Evolutionary conservation across 768 basidiomycete genomes (phyloP), one percentile per base, ranked within the genome.

Genomic region (Trametes gibbosa): DNA sequence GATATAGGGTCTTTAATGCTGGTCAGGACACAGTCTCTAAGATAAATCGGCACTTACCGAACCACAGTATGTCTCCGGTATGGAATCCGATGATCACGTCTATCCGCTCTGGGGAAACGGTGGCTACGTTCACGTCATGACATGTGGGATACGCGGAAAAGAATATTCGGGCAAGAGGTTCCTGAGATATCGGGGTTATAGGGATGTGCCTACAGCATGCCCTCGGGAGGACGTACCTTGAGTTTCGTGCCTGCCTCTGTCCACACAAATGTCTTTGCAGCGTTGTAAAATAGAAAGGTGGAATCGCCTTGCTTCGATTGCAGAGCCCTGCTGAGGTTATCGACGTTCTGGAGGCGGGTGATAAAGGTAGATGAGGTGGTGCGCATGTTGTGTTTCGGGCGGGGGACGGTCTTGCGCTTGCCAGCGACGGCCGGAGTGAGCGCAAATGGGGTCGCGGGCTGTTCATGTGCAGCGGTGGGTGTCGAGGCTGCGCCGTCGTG

Each of bases 11-110:
- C 92, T 93, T 61, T 24, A 42, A 37, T 29, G 43, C 59, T 16
- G n/a, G 25, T 61, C 12, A 61, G 50, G 27, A 53, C 9, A 0
- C 14, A 10, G 25, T 23, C 29, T 53, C 35, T 58, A 37, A 53
- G 48, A 29, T 27, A 32, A 49, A 27, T 58, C 58, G 58, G 37
- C 58, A 68, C 81, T 63, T 62, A 90, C 95, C 95, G 55, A 98
- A 79, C 97, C 97, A 98, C 49, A 98, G 75, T 37, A 99, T 77
- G 75, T 99, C 97, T n/a, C 97, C 97, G 0, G 95, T 91, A 61
- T 78, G 81, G 70, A 97, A 98, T 5, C 96, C 97, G 66, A 98
- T 89, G 58, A 98, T 82, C 6, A 97, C 79, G 66, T 98, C 95
- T 34, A 98, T 74, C 43, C 85, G 84, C 41, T 93, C 87, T 12